Conservation (phyloP, 2,329 filamentous ascomycete species). For the Colletotrichum sp. region DNA sequence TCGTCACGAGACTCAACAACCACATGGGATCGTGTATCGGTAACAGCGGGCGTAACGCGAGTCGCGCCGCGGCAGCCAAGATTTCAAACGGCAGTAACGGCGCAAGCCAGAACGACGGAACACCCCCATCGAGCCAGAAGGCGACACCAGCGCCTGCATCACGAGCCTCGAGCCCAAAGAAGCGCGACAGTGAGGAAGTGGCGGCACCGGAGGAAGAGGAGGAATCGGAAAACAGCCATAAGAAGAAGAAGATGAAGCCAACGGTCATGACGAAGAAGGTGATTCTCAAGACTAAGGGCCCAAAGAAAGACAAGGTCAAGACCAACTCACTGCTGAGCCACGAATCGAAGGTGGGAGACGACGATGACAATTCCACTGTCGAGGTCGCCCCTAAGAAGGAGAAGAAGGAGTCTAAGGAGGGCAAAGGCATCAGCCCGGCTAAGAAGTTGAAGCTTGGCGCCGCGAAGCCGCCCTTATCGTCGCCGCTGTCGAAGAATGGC, state of each 20-base stretch:
- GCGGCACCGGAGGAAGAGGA: constrained; percentile 54
- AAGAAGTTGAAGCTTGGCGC: constrained; percentile 45
- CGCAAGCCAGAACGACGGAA: constrained; percentile 58
- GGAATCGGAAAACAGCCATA: constrained; percentile 54
- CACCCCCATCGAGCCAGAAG: constrained; percentile 67
- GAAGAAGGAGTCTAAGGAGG: constrained; percentile 29
- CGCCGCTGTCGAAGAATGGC: constrained; percentile 55
- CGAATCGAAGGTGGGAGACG: constrained; percentile 46
- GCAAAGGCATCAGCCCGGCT: constrained; percentile 42
- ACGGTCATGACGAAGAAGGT: constrained; percentile 56
- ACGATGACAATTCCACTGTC: constrained; percentile 26
- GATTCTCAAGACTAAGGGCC: constrained; percentile 57
- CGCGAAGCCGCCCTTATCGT: constrained; percentile 52
- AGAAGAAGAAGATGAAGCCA: constrained; percentile 65
- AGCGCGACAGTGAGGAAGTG: constrained; percentile 60
- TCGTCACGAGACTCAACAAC: constrained; percentile 69
- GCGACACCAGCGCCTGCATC: constrained; percentile 63
- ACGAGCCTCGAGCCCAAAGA: constrained; percentile 59
- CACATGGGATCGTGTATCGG: constrained; percentile 74
- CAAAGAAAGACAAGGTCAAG: constrained; percentile 63
- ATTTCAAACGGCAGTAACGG: constrained; percentile 61
- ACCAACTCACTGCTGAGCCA: constrained; percentile 53
- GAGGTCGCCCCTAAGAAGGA: constrained; percentile 43
- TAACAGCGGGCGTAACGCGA: constrained; percentile 68
- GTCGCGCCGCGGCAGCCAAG: constrained; percentile 66